Evolutionary conservation across 768 basidiomycete species (phyloP), one percentile per base, ranked within the genome.

Genomic region (Suillus clintonianus): DNA sequence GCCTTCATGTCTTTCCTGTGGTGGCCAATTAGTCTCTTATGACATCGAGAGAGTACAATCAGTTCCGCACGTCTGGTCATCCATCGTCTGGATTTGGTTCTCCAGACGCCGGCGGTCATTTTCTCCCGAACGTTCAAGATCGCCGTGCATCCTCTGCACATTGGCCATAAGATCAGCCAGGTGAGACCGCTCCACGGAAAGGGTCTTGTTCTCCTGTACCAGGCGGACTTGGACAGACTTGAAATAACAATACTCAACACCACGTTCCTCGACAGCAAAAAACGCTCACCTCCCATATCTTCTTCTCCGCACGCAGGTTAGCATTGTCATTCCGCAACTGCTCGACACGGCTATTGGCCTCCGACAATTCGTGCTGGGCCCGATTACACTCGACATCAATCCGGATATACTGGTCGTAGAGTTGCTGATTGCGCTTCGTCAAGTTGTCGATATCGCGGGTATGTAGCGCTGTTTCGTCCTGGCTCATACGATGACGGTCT

Each of bases 261-360:
- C 32, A n/a, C 9, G 9, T 9, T 24, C 15, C 4, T n/a, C 24
- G 6, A 24, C 14, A 32, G 24, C 30, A 5, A 39, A 34, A 41
- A 42, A n/a, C 39, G 71, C 84, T 37, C 59, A 92, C 94, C 89
- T 94, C 92, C 90, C 91, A 94, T 41, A 96, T 92, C 71, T 87
- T 90, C 81, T 94, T 96, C 83, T 99, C 97, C 0, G 95, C 95
- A 48, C 91, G 87, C 19, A 97, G 83, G 73, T 93, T 96, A 3
- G 92, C 91, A 66, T 83, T 86, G 69, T 98, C 96, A 67, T 91
- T 93, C 11, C 93, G 87, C 43, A 95, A 79, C 62, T 91, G 89
- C 65, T 96, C 94, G 17, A 89, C 77, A 27, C 83, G 82, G 30
- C 84, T 80, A 65, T 85, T 86, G 3, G 86, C 81, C 8, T 81